Evolutionary conservation across 139 green algal genomes (phyloP), one percentile per base, ranked within the genome.

Genomic region (Chlorella sorokiniana): DNA sequence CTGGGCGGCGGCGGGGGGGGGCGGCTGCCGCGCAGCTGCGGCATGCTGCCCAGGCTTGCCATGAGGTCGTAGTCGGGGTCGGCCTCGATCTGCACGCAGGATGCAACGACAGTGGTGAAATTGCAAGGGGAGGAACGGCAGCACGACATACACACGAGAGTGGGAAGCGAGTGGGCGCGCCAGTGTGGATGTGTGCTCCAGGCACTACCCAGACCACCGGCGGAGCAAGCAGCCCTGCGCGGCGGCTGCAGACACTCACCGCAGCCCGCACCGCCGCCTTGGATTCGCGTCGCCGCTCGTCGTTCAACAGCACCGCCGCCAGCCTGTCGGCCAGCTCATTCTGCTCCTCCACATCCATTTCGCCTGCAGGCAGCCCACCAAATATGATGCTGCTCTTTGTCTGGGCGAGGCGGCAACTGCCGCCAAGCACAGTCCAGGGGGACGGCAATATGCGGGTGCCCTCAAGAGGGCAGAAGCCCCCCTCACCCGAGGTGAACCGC

Each of bases 281-380:
- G n/a, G n/a, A n/a, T n/a, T n/a, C n/a, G n/a, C n/a, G n/a, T n/a
- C n/a, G 40, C 7, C 18, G 23, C 20, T 68, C 52, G 37, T 63
- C 52, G 0, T 52, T 40, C 35, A 54, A 22, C 54, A 79, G 29
- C 18, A 38, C 73, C 16, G 72, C 29, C 7, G 54, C 54, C 73
- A 69, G 40, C 25, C 52, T 27, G 52, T 79, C 73, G 23, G 52
- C 20, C 52, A 79, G 27, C 25, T 33, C 1, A n/a, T 69, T 69
- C 73, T 79, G 54, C 23, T 79, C 73, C 18, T 79, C 73, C 52
- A 52, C 54, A 3, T 79, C 73, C 73, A 79, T 69, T 1, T 29
- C 20, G 25, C 73, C 73, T 79, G 73, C 54, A 56, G 22, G 56
- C 56, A 65, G 56, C 18, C 6, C 56, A 65, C 56, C 29, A 33